phyloP scores from a whole-genome alignment of 2,329 filamentous ascomycete genomes.

The Alternaria angustiovoidea region DNA sequence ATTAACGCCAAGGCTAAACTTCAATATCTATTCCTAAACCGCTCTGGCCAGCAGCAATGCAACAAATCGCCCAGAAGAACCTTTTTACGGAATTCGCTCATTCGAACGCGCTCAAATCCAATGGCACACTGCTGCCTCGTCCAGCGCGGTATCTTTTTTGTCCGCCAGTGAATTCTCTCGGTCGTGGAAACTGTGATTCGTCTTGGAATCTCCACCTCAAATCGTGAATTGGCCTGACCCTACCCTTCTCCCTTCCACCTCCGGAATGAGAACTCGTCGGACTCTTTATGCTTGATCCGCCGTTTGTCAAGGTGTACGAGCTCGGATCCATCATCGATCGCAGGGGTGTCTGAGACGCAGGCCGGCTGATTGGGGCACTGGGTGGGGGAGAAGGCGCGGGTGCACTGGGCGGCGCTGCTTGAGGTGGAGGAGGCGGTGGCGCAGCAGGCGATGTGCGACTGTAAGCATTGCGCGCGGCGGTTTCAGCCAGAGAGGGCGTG shows the following conservation, averaged over 20 bases:
- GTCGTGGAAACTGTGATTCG: slow-evolving; percentile 83
- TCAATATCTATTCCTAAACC: slow-evolving; percentile 15
- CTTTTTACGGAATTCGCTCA: slow-evolving; percentile 24
- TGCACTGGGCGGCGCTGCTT: slow-evolving; percentile 55
- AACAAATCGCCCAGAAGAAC: slow-evolving; percentile 7
- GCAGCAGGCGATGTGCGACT: slow-evolving; percentile 54
- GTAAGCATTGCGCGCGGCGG: slow-evolving; percentile 67
- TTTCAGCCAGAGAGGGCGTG: slow-evolving; percentile 62
- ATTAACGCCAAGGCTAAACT: slow-evolving; percentile 33
- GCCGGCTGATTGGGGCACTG: slow-evolving; percentile 37
- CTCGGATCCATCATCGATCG: slow-evolving; percentile 76
- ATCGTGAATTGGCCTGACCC: slow-evolving; percentile 72
- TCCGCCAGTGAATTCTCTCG: slow-evolving; percentile 78
- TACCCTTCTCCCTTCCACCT: slow-evolving; percentile 34
- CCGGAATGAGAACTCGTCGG: slow-evolving; percentile 31
- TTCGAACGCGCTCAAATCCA: slow-evolving; percentile 75
- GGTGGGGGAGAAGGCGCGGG: slow-evolving; percentile 52
- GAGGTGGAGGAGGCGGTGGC: slow-evolving; percentile 41
- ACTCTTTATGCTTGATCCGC: slow-evolving; percentile 38
- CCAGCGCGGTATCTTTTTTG: slow-evolving; percentile 86
- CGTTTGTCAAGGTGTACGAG: slow-evolving; percentile 70
- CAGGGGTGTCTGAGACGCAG: slow-evolving; percentile 55
- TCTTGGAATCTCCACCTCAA: slow-evolving; percentile 85
- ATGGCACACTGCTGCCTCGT: slow-evolving; percentile 89
- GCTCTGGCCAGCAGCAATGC: slow-evolving; percentile 15